Evolutionary conservation across 2,329 filamentous ascomycete species (phyloP), one percentile per base, ranked within the genome.

Genomic region (Diaporthe aspalathi): DNA sequence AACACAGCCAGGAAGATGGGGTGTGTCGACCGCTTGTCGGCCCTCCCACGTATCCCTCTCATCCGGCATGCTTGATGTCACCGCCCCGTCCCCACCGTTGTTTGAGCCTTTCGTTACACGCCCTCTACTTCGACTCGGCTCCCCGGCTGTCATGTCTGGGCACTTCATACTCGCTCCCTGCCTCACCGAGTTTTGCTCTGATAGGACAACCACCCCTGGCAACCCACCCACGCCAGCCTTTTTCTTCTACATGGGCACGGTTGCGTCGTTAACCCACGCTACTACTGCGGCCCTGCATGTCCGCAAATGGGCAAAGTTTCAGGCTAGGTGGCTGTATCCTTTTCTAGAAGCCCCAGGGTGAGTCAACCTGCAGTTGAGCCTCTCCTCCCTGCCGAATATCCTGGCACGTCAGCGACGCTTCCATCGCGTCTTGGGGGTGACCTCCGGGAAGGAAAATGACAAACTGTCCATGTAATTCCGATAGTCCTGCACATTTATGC

Each of bases 171-270:
- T 38, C 22, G 24, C 29, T 66, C 11, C 16, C 22, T 47, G 35
- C 38, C 63, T 70, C 68, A 70, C 71, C 71, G 68, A 72, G 38
- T 62, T 53, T 68, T 56, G 68, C 35, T 57, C 50, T 49, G 54
- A 47, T 52, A 53, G 20, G 50, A 62, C 49, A 5, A 22, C 60
- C 24, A 45, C 38, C 45, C 47, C 56, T 43, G 50, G 24, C 54
- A 63, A 9, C 47, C 40, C 22, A 53, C 16, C 35, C 8, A 45
- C 29, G 38, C 66, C 66, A 27, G 50, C 27, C 72, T 72, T 69
- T 40, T 72, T 72, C 67, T 40, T 72, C 65, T 62, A 73, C 72
- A 68, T 73, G 53, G 57, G 54, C 38, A 45, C 71, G 43, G 45
- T 57, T 68, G 56, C 47, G 70, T 24, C 38, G 38, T 49, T 52